phyloP scores from a whole-genome alignment of 176 grass and related monocot species.

The Chrysopogon serrulatus region DNA sequence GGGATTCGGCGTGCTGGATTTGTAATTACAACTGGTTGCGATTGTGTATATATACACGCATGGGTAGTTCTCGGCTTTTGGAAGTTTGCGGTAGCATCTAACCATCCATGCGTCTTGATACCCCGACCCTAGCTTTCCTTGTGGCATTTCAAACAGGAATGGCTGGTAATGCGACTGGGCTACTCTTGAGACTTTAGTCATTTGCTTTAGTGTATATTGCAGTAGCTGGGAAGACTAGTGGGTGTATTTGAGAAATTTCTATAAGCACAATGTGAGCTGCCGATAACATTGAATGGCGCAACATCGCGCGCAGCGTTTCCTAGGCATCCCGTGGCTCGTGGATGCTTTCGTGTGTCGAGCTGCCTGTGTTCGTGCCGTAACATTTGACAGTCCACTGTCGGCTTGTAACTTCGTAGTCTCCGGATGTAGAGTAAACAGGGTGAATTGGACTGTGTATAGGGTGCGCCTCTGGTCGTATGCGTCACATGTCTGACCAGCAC shows the following conservation, averaged over 20 bases:
- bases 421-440: neutral
- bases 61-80: neutral
- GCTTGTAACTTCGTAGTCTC: neutral
- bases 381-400: neutral
- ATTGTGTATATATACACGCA: slow-evolving; percentile 12
- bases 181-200: neutral
- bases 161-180: neutral
- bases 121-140: neutral
- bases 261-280: too few species aligned
- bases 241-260: neutral
- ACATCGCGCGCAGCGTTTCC: neutral
- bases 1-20: neutral
- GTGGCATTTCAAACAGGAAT: neutral
- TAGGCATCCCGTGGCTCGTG: neutral
- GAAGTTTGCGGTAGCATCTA: neutral
- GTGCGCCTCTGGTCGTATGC: neutral
- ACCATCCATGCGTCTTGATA: neutral
- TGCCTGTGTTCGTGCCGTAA: neutral
- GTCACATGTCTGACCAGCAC: neutral
- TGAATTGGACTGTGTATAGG: neutral
- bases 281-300: too few species aligned
- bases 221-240: neutral
- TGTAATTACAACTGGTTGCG: slow-evolving; percentile 21
- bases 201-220: neutral
- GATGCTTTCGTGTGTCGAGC: neutral